A percentile compares a stretch with the other conserved stretches of the same genome.
Evolutionary conservation across 139 green algal genomes (phyloP).

Genomic region (Chlorella sp.): DNA sequence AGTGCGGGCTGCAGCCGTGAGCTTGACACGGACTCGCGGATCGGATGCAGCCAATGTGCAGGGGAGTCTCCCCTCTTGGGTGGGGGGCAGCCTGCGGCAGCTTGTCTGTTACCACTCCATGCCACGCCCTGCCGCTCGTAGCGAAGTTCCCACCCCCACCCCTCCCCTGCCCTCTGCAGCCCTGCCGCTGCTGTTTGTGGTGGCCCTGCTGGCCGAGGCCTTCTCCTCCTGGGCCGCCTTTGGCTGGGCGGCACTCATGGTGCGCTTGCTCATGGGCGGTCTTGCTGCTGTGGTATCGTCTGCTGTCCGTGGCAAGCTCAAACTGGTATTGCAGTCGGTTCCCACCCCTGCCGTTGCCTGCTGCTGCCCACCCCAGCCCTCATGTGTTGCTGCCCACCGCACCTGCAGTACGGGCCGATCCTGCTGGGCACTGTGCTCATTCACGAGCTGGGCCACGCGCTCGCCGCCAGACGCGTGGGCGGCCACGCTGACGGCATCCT

Average conservation of each 20-base stretch:
- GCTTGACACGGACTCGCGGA: too few relatives aligned
- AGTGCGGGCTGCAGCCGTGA: neutral
- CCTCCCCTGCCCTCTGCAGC: neutral
- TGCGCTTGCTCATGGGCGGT: too few relatives aligned
- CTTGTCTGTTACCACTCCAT: neutral
- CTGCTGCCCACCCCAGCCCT: too few relatives aligned
- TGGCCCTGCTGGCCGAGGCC: slow-evolving; percentile 21
- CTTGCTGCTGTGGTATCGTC: too few relatives aligned
- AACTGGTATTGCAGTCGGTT: too few relatives aligned
- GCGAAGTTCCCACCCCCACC: neutral
- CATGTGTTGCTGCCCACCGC: too few relatives aligned
- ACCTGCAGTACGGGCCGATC: slow-evolving; percentile 39
- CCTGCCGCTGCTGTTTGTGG: slow-evolving; percentile 20
- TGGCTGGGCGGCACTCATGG: slow-evolving; percentile 15
- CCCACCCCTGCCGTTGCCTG: too few relatives aligned
- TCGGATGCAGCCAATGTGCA: too few relatives aligned
- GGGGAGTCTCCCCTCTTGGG: too few relatives aligned
- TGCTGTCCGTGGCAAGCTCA: too few relatives aligned
- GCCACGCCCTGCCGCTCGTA: too few relatives aligned
- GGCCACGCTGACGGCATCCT: slow-evolving; percentile 66
- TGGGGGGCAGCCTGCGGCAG: too few relatives aligned
- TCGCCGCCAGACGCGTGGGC: slow-evolving; percentile 50
- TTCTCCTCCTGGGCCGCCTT: neutral
- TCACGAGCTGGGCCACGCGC: slow-evolving; percentile 74
- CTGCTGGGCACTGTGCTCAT: slow-evolving; percentile 73